Base-by-base conservation (phyloP, 805 yeast species). In the Candida awuae region DNA sequence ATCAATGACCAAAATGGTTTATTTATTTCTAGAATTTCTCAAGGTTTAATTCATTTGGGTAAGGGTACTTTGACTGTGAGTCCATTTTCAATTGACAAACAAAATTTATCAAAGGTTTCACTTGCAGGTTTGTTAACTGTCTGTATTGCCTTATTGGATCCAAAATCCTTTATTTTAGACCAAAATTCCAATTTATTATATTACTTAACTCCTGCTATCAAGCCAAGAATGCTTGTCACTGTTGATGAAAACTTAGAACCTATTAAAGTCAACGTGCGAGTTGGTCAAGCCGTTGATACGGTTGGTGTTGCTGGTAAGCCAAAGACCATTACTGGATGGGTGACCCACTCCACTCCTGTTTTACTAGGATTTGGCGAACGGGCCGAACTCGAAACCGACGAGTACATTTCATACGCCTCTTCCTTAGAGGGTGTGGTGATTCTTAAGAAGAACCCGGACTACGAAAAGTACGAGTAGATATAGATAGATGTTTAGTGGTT, bases 251-350 rank as follows among this genome's bases (percentile, higher is more conserved):
- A 82, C 21, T 74, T 90, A 60, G 77, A 87, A 50, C 96, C 96
- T 27, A 66, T 92, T 46, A 90, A 90, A 68, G 97, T 92, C 8
- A 90, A 86, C 50, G 98, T 92, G 8, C 76, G 99, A 57, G 97
- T 92, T 22, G 99, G 99, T 46, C 97, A 90, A 65, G 97, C 98
- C 6, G 97, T 92, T 21, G 98, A 92, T 59, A 86, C 88, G 29
- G 97, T 92, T 46, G 99, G 98, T 25, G 97, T 90, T 62, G 99
- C 97, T 0, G 99, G 99, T 66, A 86, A 85, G 52, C 99, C 98
- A 35, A 92, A 92, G 70, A 88, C 97, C 10, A 92, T 92, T 34
- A 92, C 99, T 4, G 99, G 99, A 27, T 92, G 98, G 98, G 97
- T 92, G 16, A 92, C 99, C 1, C 98, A 92, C 56, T 84, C 92